Conservation (phyloP, 768 basidiomycete species). For the Pleurotus pulmonarius region DNA sequence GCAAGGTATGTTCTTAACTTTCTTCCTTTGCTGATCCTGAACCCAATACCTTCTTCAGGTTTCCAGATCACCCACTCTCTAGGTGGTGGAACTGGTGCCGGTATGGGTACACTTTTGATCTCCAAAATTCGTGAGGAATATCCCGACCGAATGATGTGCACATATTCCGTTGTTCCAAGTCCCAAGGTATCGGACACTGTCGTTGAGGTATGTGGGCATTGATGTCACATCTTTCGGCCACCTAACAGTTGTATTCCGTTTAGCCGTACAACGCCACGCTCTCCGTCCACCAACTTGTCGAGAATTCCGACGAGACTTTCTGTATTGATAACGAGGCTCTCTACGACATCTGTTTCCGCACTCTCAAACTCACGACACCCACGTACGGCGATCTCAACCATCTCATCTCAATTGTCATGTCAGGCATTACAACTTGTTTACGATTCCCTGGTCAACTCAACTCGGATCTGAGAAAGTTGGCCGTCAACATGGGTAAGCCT, state of each 20-base stretch:
- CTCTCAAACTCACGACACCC: conserved; percentile 92
- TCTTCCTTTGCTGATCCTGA: not conserved
- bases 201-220: conserved; percentile 62
- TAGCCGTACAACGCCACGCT: conserved; percentile 98
- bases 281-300: conserved; percentile 97
- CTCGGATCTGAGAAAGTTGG: conserved; percentile 96
- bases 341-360: conserved; percentile 98
- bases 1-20: conserved; percentile 66
- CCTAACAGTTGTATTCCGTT: not conserved
- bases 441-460: conserved; percentile 99
- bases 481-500: conserved; percentile 96
- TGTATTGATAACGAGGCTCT: conserved; percentile 99
- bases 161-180: conserved; percentile 96
- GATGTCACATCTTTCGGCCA: too few species aligned
- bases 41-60: conserved; percentile 38
- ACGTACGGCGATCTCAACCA: conserved; percentile 98
- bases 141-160: conserved; percentile 99
- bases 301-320: conserved; percentile 99
- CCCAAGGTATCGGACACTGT: conserved; percentile 99
- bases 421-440: conserved; percentile 96
- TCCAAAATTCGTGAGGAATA: conserved; percentile 99
- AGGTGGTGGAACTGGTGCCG: conserved; percentile 98
- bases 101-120: conserved; percentile 99
- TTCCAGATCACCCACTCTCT: conserved; percentile 99
- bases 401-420: conserved; percentile 97